A percentile compares a stretch with the other conserved stretches of the same genome.
Evolutionary conservation across 1,139 yeast genomes (phyloP).

Genomic region (Sugiyamaella japonica): DNA sequence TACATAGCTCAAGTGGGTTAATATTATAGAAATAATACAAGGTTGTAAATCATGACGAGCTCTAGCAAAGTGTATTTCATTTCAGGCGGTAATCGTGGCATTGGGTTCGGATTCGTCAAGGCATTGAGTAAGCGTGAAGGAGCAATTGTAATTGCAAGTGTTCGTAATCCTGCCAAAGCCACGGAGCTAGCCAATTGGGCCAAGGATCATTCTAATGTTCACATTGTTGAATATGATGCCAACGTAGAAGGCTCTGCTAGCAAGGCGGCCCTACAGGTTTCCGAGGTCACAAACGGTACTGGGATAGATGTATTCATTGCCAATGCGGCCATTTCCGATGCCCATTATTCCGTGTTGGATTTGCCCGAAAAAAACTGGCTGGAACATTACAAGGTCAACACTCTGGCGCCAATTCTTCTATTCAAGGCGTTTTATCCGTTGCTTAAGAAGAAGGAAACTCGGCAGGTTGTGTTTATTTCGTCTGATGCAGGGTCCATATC

Average conservation of each 20-base stretch:
- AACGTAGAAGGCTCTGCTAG: constrained; percentile 11
- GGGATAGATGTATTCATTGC: constrained; percentile 21
- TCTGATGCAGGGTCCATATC: constrained; percentile 35
- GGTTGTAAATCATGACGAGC: background rate
- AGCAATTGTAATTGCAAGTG: constrained; percentile 15
- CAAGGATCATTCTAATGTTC: constrained; percentile 16
- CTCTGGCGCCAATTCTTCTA: constrained; percentile 41
- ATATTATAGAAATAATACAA: background rate
- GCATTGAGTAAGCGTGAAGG: constrained; percentile 12
- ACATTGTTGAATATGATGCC: constrained; percentile 18
- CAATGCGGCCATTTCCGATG: constrained; percentile 21
- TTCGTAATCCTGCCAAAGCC: constrained; percentile 14
- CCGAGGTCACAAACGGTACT: constrained; percentile 15
- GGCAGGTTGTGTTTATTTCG: constrained; percentile 34
- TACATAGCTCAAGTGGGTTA: background rate
- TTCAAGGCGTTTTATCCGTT: constrained; percentile 36
- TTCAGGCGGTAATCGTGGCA: constrained; percentile 23
- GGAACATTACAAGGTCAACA: constrained; percentile 36
- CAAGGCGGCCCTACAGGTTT: constrained; percentile 17
- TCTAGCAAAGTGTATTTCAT: constrained; percentile 16
- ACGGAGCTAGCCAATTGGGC: constrained; percentile 16
- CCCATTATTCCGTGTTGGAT: constrained; percentile 17
- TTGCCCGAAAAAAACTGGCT: constrained; percentile 27
- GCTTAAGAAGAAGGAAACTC: constrained; percentile 27
- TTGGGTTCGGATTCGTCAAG: constrained; percentile 19